Evolutionary conservation across 2,329 filamentous ascomycete species (phyloP).

Genomic region (Shiraia bambusicola): DNA sequence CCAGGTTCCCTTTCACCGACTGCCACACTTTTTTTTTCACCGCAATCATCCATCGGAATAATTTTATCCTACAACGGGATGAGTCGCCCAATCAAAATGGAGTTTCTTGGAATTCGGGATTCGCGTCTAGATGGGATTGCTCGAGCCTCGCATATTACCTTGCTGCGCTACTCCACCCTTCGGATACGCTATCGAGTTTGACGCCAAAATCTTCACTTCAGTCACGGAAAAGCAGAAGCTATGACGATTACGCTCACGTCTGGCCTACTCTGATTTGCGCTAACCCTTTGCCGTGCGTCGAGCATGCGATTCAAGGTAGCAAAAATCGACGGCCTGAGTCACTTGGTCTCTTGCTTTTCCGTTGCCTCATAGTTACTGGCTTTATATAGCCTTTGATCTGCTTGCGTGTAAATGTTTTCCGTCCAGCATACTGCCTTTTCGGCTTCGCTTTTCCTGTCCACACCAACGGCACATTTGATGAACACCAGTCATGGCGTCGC

Average conservation of each 20-base stretch:
- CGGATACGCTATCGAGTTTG: slow-evolving; percentile 21
- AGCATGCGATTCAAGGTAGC: slow-evolving; percentile 12
- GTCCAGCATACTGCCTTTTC: slow-evolving; percentile 1
- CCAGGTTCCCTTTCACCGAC: slow-evolving; percentile 1
- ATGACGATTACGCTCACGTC: slow-evolving; percentile 24
- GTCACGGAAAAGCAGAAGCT: slow-evolving; percentile 31
- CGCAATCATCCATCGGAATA: background rate
- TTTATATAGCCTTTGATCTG: slow-evolving; percentile 4
- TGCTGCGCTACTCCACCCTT: slow-evolving; percentile 24
- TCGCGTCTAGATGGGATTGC: background rate
- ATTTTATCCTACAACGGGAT: background rate
- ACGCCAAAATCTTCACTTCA: slow-evolving; percentile 21
- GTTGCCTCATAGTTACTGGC: background rate
- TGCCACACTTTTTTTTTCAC: slow-evolving; percentile 5
- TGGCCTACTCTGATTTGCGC: slow-evolving; percentile 12
- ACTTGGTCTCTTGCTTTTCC: slow-evolving; percentile 8
- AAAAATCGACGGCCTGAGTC: slow-evolving; percentile 10
- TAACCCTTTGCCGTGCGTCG: slow-evolving; percentile 13
- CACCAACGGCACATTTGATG: slow-evolving; percentile 23
- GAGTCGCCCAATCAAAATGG: slow-evolving; percentile 3
- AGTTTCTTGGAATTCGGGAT: background rate
- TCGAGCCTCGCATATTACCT: slow-evolving; percentile 14
- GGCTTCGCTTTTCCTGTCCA: background rate
- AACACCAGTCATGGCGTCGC: slow-evolving; percentile 30
- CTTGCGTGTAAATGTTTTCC: slow-evolving; percentile 6